A percentile compares a stretch with the other conserved stretches of the same genome.
phyloP scores from a whole-genome alignment of 208 protist species.

The Wallacemonas rigidus region DNA sequence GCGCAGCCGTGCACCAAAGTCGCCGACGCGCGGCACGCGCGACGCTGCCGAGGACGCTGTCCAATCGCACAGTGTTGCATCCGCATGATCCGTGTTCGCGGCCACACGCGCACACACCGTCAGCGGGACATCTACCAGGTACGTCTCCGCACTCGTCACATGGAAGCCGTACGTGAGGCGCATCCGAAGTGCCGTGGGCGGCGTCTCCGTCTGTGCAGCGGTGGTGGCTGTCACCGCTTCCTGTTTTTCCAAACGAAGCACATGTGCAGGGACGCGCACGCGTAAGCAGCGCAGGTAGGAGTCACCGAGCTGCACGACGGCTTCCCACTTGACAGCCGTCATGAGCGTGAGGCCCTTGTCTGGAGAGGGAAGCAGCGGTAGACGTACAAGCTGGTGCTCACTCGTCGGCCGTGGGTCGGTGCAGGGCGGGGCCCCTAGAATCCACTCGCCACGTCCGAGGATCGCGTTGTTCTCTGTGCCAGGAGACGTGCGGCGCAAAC shows the following conservation, averaged over 20 bases:
- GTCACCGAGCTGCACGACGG: conserved; percentile 1
- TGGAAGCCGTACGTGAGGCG: conserved; percentile 14
- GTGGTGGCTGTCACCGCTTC: not conserved
- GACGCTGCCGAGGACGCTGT: conserved; percentile 23
- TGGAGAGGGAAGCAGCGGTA: not conserved
- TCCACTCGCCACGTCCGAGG: conserved; percentile 8
- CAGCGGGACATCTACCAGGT: conserved; percentile 5
- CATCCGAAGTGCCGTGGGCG: conserved; percentile 18
- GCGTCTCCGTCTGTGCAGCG: not conserved
- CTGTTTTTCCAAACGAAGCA: not conserved
- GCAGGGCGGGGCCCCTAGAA: not conserved
- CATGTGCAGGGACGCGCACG: conserved; percentile 1
- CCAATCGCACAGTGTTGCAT: conserved; percentile 15
- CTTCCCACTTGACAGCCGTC: not conserved
- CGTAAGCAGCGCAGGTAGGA: conserved; percentile 23
- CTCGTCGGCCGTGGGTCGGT: conserved; percentile 1
- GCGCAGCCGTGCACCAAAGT: conserved; percentile 27
- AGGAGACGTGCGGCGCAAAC: too few relatives aligned
- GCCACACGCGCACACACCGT: not conserved
- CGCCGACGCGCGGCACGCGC: conserved; percentile 29
- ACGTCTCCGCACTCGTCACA: not conserved
- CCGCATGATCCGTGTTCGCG: not conserved
- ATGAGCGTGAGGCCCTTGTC: not conserved
- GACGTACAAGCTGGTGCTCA: conserved; percentile 10
- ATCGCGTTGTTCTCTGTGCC: not conserved